Evolutionary conservation across 2,329 filamentous ascomycete species (phyloP).

Genomic region (Microsporum audouinii): DNA sequence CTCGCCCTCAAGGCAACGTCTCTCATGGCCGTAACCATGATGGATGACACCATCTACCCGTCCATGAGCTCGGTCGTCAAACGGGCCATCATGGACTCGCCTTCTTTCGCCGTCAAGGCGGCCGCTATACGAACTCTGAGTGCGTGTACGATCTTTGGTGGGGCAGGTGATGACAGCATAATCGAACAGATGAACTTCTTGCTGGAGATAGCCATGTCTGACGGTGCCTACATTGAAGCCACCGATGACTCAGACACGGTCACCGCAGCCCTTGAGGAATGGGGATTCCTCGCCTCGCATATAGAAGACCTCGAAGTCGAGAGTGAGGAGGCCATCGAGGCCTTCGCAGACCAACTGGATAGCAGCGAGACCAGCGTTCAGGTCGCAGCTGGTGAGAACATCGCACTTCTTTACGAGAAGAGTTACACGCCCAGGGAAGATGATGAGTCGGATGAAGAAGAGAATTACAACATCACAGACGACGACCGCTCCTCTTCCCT

Average conservation of each 20-base stretch:
- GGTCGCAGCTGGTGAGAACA: slow-evolving; percentile 64
- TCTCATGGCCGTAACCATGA: slow-evolving; percentile 56
- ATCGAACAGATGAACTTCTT: slow-evolving; percentile 63
- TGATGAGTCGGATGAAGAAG: slow-evolving; percentile 42
- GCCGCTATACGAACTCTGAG: slow-evolving; percentile 63
- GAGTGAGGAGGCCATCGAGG: slow-evolving; percentile 62
- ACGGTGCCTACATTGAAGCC: slow-evolving; percentile 61
- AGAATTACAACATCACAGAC: slow-evolving; percentile 35
- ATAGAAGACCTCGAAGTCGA: slow-evolving; percentile 62
- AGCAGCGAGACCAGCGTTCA: slow-evolving; percentile 62
- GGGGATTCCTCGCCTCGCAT: slow-evolving; percentile 69
- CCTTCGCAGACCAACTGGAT: slow-evolving; percentile 75
- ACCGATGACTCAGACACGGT: slow-evolving; percentile 61
- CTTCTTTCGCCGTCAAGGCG: slow-evolving; percentile 53
- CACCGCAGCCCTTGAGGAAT: slow-evolving; percentile 61
- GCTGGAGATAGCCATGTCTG: slow-evolving; percentile 65
- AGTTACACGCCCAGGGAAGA: slow-evolving; percentile 49
- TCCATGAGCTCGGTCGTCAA: slow-evolving; percentile 48
- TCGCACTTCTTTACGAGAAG: slow-evolving; percentile 73
- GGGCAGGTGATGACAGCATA: slow-evolving; percentile 56
- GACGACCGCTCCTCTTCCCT: slow-evolving; percentile 29
- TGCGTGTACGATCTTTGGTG: slow-evolving; percentile 63
- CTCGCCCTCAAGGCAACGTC: slow-evolving; percentile 61
- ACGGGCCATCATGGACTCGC: slow-evolving; percentile 53
- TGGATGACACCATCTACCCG: slow-evolving; percentile 56